Evolutionary conservation across 164 flowering plant genomes (phyloP), one percentile per base, ranked within the genome.

Genomic region (Umbellularia californica): DNA sequence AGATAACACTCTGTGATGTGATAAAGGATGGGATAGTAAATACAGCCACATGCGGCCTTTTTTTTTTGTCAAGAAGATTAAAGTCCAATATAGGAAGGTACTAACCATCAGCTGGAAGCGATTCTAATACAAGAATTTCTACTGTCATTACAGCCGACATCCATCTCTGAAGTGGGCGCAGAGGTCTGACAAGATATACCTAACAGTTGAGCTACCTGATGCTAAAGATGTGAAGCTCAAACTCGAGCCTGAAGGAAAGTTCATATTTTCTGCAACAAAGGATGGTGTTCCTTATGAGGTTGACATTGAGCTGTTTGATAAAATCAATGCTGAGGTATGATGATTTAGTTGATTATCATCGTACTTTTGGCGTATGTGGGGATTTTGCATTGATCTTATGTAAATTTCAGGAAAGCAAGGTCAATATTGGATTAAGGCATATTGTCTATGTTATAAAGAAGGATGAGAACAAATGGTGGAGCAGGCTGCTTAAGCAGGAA

Each of bases 151-250:
- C 87, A 92, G 97, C 71, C 90, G 92, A 33, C 93, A 90, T 73
- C 94, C 94, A n/a, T 33, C 70, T 25, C 80, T 92, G 25, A 87
- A 83, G 69, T 92, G 97, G 97, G 94, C 97, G 2, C 89, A 92
- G 81, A 84, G 89, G 77, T 78, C 88, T 17, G 93, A 90, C 67
- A 80, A 75, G 76, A 27, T 88, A 24, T 89, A 62, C 72, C 73
- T 92, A 41, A 92, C 93, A 2, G 81, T 89, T 66, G 88, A 84
- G 25, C 78, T 89, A 70, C 91, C 97, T 9, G 97, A 90, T 84
- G 90, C 97, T 4, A 81, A 88, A 70, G 85, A 89, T 83, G 92
- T 85, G 58, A 92, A 88, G 75, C 79, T 86, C 41, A 89, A 88
- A 35, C 84, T 89, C 3, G 93, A 89, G 62, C 93, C 97, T 17